Base-by-base conservation (phyloP, 164 flowering plant species). In the Liriodendron chinense region DNA sequence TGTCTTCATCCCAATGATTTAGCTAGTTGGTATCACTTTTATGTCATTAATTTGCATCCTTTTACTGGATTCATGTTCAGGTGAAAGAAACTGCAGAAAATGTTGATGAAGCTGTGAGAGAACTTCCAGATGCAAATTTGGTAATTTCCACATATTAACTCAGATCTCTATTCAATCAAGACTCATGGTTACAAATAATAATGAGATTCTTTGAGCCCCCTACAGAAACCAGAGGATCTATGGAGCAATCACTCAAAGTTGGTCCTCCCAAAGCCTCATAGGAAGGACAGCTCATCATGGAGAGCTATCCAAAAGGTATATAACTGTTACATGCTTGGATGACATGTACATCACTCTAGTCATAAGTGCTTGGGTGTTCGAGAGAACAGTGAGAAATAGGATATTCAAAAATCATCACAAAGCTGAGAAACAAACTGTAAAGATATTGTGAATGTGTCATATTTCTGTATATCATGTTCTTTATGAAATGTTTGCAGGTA, bases 121-220 rank as follows among this genome's bases (percentile, higher is more conserved):
- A 96, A 76, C 97, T 96, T 83, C 99, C 99, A 16, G 99, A 96
- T 87, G 99, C 99, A 75, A 94, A 96, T 83, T 59, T 79, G 95
- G 99, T 96, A 86, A 79, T 49, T 70, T 68, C 65, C 9, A 48
- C 22, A 63, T 7, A 56, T 7, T 72, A 28, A 64, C 61, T 53
- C 53, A 77, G 12, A 7, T 25, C 2, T 21, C 24, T 23, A 61
- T 73, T 8, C 12, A 68, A 28, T 12, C 12, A 56, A 47, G 2
- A 9, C 47, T 21, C 47, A 43, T 9, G 49, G 26, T 14, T 65
- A 57, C 47, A 53, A 67, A 43, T 25, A 47, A 65, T 22, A 57
- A 56, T 69, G 71, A 21, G 62, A 26, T 26, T 68, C 50, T 25
- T 56, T 48, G 61, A 23, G 26, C 23, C 57, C 61, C 47, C 25